A percentile compares a stretch with the other conserved stretches of the same genome.
phyloP scores from a whole-genome alignment of 495 filamentous ascomycete species.

The Aspergillus ellipticus region DNA sequence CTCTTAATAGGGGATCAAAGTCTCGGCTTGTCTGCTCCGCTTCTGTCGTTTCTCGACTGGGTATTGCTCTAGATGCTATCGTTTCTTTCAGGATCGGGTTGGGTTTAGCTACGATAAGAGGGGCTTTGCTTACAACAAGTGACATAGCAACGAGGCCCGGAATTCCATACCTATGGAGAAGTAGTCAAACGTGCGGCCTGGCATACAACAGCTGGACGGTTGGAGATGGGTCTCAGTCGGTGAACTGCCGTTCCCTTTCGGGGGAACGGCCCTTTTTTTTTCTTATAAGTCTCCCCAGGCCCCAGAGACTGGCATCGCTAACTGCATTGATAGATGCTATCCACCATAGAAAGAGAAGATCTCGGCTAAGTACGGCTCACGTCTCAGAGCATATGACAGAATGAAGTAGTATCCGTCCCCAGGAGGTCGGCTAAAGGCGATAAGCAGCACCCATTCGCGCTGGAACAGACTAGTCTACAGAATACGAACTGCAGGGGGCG shows the following conservation, averaged over 20 bases:
- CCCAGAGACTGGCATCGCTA: slow-evolving; percentile 20
- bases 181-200: slow-evolving; percentile 37
- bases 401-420: no score
- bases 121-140: slow-evolving; percentile 24
- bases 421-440: no score
- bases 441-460: no score
- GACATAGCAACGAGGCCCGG: slow-evolving; percentile 1
- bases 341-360: background rate
- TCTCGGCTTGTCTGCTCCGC: slow-evolving; percentile 74
- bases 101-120: slow-evolving; percentile 18
- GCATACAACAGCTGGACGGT: slow-evolving; percentile 24
- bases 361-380: background rate
- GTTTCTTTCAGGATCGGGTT: slow-evolving; percentile 13
- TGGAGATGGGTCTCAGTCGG: slow-evolving; percentile 9
- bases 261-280: slow-evolving; percentile 53
- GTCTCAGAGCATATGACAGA: background rate
- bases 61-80: slow-evolving; percentile 4
- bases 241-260: slow-evolving; percentile 38
- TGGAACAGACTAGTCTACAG: no score
- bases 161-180: slow-evolving; percentile 24
- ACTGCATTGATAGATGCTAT: slow-evolving; percentile 18
- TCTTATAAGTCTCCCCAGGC: slow-evolving; percentile 59
- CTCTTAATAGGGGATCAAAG: slow-evolving; percentile 96
- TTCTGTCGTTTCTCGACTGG: slow-evolving; percentile 12
- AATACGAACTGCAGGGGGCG: no score